phyloP scores from a whole-genome alignment of 352 stramenopile species.

The Pythium apleroticum region DNA sequence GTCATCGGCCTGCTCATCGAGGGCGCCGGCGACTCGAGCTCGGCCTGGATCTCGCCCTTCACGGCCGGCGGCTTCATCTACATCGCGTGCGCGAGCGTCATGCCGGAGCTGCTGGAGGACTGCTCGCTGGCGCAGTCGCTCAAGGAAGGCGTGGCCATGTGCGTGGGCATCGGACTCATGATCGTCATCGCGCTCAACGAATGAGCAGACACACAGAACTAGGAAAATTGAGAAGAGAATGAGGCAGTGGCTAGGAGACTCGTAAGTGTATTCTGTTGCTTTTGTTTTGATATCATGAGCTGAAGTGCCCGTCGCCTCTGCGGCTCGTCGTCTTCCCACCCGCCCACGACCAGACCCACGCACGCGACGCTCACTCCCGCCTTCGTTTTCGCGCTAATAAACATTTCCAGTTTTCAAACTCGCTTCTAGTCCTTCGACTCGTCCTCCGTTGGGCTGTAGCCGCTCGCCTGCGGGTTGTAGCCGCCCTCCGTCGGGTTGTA shows the following conservation, averaged over 20 bases:
- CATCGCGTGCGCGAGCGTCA: conserved; percentile 88
- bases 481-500: conserved; percentile 68
- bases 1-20: conserved; percentile 82
- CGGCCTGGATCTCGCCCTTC: conserved; percentile 82
- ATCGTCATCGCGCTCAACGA: conserved; percentile 74
- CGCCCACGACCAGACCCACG: not conserved
- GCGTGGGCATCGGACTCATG: conserved; percentile 74
- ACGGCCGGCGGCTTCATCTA: conserved; percentile 93
- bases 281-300: conserved; percentile 1
- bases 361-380: not conserved
- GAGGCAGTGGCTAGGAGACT: not conserved
- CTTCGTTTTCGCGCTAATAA: conserved; percentile 22
- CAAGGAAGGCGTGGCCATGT: conserved; percentile 70
- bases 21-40: conserved; percentile 59
- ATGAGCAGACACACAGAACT: conserved; percentile 22
- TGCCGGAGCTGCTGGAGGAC: conserved; percentile 90
- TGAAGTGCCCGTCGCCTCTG: not conserved
- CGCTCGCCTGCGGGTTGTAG: conserved; percentile 72
- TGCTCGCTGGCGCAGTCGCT: conserved; percentile 70
- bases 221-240: not conserved
- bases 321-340: not conserved
- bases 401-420: conserved; percentile 40
- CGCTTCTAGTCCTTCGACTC: conserved; percentile 31
- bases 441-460: conserved; percentile 75
- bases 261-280: conserved; percentile 6